Conservation (phyloP, 169 alveolate genomes). For the Eimeria tenella region DNA sequence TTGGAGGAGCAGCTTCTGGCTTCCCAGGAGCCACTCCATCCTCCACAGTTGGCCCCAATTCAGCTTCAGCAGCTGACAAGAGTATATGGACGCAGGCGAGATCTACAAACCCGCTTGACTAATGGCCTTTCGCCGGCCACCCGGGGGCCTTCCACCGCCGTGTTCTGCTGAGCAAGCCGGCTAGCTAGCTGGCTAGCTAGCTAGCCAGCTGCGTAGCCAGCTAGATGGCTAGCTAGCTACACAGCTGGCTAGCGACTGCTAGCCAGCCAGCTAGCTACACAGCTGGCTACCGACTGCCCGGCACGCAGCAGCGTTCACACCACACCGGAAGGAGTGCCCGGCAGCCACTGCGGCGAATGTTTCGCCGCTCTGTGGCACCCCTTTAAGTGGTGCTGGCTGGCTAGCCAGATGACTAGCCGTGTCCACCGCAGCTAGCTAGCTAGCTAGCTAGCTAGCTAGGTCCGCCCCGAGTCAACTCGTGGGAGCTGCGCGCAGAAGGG, state of each 20-base stretch:
- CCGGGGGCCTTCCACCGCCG: background rate
- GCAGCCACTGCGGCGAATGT: background rate
- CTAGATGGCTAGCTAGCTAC: background rate
- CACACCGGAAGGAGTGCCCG: background rate
- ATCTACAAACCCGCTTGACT: conserved; percentile 26
- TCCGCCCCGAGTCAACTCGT: background rate
- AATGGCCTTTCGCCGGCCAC: background rate
- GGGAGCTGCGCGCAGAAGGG: background rate
- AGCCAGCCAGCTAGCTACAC: background rate
- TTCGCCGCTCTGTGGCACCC: background rate
- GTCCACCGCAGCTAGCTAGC: background rate
- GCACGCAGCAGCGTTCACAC: background rate
- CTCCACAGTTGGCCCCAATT: background rate
- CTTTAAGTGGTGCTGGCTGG: background rate
- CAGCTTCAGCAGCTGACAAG: background rate
- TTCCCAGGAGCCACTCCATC: background rate
- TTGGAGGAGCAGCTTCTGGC: background rate
- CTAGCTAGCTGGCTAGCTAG: conserved; percentile 1
- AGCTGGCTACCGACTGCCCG: background rate
- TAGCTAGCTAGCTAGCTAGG: conserved; percentile 4
- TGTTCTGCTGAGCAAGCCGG: background rate
- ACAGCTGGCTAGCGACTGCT: background rate
- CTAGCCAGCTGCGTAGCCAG: background rate
- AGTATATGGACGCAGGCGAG: conserved; percentile 56
- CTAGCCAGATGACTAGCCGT: background rate